These are phyloP conservation scores for Phytopythium mirpurense DNA, from an alignment of 352 stramenopile species.

Conservation along the genomic window DNA sequence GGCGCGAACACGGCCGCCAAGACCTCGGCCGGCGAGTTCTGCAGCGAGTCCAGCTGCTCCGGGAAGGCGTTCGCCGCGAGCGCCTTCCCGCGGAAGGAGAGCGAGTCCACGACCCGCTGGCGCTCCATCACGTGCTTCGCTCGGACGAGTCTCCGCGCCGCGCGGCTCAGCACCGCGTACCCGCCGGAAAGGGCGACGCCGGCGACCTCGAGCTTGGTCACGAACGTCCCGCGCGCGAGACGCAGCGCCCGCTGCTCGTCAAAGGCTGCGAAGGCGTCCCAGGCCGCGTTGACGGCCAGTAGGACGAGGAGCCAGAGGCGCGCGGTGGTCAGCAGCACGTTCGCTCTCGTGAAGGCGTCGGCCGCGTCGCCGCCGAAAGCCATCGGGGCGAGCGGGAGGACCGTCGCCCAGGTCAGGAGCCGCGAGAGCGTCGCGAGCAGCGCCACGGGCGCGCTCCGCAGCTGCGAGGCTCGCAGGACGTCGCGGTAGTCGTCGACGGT, in stretches of 20 bases:
- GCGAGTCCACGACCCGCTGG: conserved; percentile 16
- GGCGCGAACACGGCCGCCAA: conserved; percentile 16
- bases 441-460: conserved; percentile 29
- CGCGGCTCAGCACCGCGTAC: conserved; percentile 5
- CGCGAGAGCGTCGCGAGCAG: conserved; percentile 30
- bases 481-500: conserved; percentile 22
- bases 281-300: conserved; percentile 27
- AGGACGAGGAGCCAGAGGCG: conserved; percentile 32
- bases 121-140: conserved; percentile 7
- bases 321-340: conserved; percentile 31
- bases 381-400: conserved; percentile 31
- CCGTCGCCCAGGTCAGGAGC: conserved; percentile 42
- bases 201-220: conserved; percentile 28
- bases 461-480: conserved; percentile 30
- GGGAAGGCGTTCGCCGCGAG: conserved; percentile 23
- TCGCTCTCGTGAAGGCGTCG: conserved; percentile 10
- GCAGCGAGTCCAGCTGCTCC: conserved; percentile 10
- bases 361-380: conserved; percentile 19
- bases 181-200: conserved; percentile 8
- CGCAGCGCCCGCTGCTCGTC: conserved; percentile 22
- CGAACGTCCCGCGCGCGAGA: conserved; percentile 24
- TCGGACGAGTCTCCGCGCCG: conserved; percentile 6
- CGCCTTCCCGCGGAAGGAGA: conserved; percentile 15
- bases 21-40: conserved; percentile 9
- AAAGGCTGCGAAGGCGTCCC: conserved; percentile 23